phyloP scores from a whole-genome alignment of 2,329 filamentous ascomycete genomes.

The Calonectria hongkongensis region DNA sequence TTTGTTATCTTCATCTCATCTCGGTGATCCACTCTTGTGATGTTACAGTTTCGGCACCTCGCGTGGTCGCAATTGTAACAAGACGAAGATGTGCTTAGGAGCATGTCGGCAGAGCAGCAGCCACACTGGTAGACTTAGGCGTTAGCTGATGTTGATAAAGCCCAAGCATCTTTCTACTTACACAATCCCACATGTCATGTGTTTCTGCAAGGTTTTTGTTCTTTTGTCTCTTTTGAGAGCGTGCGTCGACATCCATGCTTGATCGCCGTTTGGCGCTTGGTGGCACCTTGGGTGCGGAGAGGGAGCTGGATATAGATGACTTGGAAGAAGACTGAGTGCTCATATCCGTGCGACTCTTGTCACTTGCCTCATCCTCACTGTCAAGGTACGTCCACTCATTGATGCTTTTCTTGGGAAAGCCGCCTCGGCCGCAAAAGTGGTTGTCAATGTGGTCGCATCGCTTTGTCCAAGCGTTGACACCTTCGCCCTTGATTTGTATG shows the following conservation, averaged over 20 bases:
- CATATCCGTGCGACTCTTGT: background rate
- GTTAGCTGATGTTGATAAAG: constrained; percentile 32
- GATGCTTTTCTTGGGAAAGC: constrained; percentile 65
- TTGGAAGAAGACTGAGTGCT: constrained; percentile 26
- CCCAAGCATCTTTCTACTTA: constrained; percentile 47
- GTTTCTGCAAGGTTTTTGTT: constrained; percentile 15
- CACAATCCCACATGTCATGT: constrained; percentile 56
- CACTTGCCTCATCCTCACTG: constrained; percentile 33
- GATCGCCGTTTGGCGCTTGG: constrained; percentile 35
- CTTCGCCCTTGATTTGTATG: constrained; percentile 66
- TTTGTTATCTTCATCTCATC: constrained; percentile 15
- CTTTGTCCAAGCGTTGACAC: constrained; percentile 72
- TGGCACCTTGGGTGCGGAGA: background rate
- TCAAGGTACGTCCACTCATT: constrained; percentile 72
- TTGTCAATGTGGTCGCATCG: constrained; percentile 84
- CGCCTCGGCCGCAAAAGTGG: constrained; percentile 76
- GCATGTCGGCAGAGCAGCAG: constrained; percentile 42
- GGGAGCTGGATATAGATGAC: constrained; percentile 33
- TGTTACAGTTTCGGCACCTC: constrained; percentile 24
- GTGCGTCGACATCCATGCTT: constrained; percentile 20
- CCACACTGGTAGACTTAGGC: constrained; percentile 43
- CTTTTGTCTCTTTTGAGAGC: constrained; percentile 40
- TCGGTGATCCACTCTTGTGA: background rate
- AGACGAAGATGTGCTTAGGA: constrained; percentile 33
- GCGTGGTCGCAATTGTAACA: constrained; percentile 31